phyloP scores from a whole-genome alignment of 164 flowering plant species.

The Dillenia turbinata region DNA sequence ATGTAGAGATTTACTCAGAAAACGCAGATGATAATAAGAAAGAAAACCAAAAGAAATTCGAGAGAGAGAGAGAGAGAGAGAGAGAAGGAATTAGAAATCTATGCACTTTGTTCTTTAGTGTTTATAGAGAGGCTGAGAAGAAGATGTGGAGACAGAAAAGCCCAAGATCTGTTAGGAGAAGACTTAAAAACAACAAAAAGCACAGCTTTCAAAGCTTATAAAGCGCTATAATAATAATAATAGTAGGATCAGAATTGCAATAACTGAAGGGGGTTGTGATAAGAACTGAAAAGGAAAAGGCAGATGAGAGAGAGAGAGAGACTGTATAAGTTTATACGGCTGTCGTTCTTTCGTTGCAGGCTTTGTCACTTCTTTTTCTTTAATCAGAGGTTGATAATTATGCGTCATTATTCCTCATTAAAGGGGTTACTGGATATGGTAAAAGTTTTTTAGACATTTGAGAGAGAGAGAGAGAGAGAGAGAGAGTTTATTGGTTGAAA shows the following conservation, averaged over 20 bases:
- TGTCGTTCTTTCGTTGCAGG: not conserved
- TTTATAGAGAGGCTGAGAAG: conserved; percentile 30
- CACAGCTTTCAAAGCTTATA: conserved; percentile 27
- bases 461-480: not conserved
- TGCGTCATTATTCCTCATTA: conserved; percentile 1
- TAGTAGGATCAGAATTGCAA: conserved; percentile 7
- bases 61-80: not conserved
- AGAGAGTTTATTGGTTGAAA: not conserved
- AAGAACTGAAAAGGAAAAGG: not conserved
- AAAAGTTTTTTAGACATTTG: not conserved
- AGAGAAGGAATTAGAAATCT: conserved; percentile 1
- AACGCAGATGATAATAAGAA: not conserved
- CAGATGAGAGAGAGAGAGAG: not conserved
- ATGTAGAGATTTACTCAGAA: not conserved
- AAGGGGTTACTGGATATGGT: not conserved
- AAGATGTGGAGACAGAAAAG: conserved; percentile 2
- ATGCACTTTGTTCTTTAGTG: conserved; percentile 3
- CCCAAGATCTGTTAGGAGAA: conserved; percentile 5
- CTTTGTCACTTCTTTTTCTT: too few species aligned
- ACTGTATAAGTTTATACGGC: not conserved
- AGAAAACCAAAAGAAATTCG: not conserved
- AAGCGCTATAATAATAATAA: conserved; percentile 13
- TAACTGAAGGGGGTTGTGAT: conserved; percentile 13
- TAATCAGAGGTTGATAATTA: too few species aligned
- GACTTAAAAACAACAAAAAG: conserved; percentile 4